Evolutionary conservation across 139 green algal genomes (phyloP), one percentile per base, ranked within the genome.

Genomic region (Tetradesmus obliquus): DNA sequence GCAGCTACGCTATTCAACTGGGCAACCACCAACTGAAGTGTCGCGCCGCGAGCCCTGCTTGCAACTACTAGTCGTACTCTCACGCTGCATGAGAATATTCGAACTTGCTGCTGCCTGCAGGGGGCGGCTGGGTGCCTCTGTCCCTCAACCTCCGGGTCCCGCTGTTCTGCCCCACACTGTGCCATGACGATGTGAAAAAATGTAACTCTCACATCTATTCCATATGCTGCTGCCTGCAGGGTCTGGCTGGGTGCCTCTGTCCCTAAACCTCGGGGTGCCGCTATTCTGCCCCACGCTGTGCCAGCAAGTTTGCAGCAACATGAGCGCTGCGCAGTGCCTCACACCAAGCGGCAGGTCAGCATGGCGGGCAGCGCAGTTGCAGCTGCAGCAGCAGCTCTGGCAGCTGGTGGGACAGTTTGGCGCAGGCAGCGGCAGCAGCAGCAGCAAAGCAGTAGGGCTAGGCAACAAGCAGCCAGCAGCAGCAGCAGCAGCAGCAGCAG

Each of bases 201-300:
- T 66, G 57, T 66, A 7, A 66, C 57, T 66, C 57, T 66, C 57
- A 13, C 57, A 66, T 3, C 15, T 24, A 19, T 6, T 76, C 3
- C 17, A 24, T 2, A 3, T 76, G 82, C 55, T 72, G 57, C 15
- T 20, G 19, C 55, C 24, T 55, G 10, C 87, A 17, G 32, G n/a
- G 54, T 58, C 5, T 1, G 20, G 81, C 17, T 99, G 97, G 97
- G 51, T 98, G 87, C 97, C 97, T 1, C 92, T 99, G 88, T 87
- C 90, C 2, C 76, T 98, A 3, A 89, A 93, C 71, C 91, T 98
- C 76, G 97, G 97, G 20, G 83, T 99, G 62, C 97, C 97, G 10
- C 94, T 99, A 71, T 91, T 95, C 74, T 94, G 94, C 84, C 92
- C 94, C 72, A 32, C 71, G 13, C 94, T 99, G 66, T 99, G 97